Evolutionary conservation across 352 stramenopile genomes (phyloP), one percentile per base, ranked within the genome.

Genomic region (Phytopythium kandeliae): DNA sequence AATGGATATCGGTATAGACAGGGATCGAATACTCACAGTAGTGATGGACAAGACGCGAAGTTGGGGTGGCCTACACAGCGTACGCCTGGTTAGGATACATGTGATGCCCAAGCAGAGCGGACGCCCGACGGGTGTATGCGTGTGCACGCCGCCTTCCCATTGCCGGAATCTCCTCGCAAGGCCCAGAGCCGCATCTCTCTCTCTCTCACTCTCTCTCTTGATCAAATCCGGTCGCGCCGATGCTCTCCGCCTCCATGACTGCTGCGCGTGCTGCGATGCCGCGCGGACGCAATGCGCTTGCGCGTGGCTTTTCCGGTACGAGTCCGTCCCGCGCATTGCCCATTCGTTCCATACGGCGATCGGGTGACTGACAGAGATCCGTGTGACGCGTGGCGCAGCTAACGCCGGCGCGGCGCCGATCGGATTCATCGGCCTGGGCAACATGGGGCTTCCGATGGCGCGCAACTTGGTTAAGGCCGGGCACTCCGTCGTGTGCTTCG

Each of bases 361-460:
- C 11, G 7, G 4, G 4, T 35, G 10, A 3, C 31, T 35, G 17
- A 42, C 36, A 24, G 6, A 11, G 16, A 22, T 3, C 19, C 13
- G 15, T 24, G 19, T 1, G 2, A 2, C n/a, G 15, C 24, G 12
- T n/a, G 19, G 1, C 9, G 11, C 22, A 53, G 34, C 47, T 10
- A 53, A 15, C 24, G 34, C 34, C 22, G 24, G 35, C 22, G 47
- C 42, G 13, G 34, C 55, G 22, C 44, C 43, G 12, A 54, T 97
- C 19, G 89, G 86, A 21, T 96, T 97, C 66, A 78, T 97, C 26
- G 89, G 92, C 7, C 67, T 98, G 12, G 92, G 92, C 24, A 96
- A 97, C 60, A 98, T 98, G 89, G 90, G 89, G 0, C 65, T 85
- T 41, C 87, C 83, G 13, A 97, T 98, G 92, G 80, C 82, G 33